phyloP scores from a whole-genome alignment of 257 asterid genomes.

The Voacanga thouarsii region DNA sequence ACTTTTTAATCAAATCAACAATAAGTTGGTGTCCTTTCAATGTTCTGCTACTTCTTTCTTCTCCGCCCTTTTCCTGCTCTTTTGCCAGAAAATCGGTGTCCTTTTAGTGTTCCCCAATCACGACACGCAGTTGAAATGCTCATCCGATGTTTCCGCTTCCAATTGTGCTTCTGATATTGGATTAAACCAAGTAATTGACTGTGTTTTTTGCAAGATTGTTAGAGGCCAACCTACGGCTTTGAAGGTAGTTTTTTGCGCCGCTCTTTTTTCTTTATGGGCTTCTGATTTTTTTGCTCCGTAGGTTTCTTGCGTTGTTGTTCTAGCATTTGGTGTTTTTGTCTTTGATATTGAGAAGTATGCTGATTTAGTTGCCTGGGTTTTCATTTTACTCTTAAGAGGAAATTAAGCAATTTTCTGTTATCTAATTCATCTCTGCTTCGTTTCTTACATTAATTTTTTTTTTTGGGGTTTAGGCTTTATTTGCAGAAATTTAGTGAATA shows the following conservation, averaged over 20 bases:
- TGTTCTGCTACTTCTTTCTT: no score
- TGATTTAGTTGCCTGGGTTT: neutral
- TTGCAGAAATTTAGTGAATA: no score
- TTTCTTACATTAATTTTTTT: neutral
- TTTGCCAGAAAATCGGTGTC: no score
- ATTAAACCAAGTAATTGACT: conserved; percentile 27
- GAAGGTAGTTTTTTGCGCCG: conserved; percentile 39
- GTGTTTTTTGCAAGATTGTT: conserved; percentile 80
- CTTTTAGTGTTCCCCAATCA: no score
- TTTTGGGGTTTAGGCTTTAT: neutral
- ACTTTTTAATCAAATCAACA: no score
- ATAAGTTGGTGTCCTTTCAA: no score
- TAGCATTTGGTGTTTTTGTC: neutral
- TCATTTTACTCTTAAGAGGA: neutral
- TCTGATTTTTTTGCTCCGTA: neutral
- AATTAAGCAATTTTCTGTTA: neutral
- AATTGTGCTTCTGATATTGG: conserved; percentile 36
- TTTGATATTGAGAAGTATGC: neutral
- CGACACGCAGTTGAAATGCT: conserved; percentile 25
- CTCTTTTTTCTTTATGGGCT: neutral
- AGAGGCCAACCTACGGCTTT: conserved; percentile 64
- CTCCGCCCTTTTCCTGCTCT: no score
- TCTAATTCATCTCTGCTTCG: neutral
- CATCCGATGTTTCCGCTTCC: conserved; percentile 26
- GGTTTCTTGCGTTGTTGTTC: neutral